A percentile compares a stretch with the other conserved stretches of the same genome.
Evolutionary conservation across 208 protist genomes (phyloP).

Genomic region (Crithidia sp.): DNA sequence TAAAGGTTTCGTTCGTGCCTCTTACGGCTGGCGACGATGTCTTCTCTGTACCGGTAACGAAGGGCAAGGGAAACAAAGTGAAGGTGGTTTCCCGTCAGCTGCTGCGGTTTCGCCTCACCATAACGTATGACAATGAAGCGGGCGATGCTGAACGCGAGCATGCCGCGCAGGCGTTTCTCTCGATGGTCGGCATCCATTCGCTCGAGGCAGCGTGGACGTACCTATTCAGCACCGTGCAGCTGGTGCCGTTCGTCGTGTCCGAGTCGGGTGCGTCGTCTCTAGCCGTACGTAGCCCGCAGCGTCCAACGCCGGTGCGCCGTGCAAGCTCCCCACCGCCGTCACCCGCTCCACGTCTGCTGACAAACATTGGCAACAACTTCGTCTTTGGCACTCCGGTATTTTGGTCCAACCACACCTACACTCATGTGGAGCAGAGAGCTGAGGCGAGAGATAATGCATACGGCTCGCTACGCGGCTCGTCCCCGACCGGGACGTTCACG

Average conservation of each 20-base stretch:
- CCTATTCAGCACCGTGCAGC: slow-evolving; percentile 46
- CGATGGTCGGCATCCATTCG: slow-evolving; percentile 45
- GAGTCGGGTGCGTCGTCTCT: neutral
- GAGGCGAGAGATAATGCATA: neutral
- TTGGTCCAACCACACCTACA: slow-evolving; percentile 34
- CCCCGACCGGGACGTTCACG: slow-evolving; percentile 10
- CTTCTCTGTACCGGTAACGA: neutral
- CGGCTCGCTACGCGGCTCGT: slow-evolving; percentile 24
- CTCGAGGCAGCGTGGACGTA: slow-evolving; percentile 49
- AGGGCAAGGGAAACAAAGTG: slow-evolving; percentile 13
- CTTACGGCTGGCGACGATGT: neutral
- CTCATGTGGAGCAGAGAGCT: slow-evolving; percentile 2
- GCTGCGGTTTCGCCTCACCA: slow-evolving; percentile 46
- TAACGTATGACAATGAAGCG: slow-evolving; percentile 39
- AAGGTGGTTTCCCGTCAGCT: slow-evolving; percentile 47
- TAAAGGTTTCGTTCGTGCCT: slow-evolving; percentile 38
- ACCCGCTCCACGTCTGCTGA: neutral
- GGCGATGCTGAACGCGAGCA: slow-evolving; percentile 24
- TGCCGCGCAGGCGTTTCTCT: slow-evolving; percentile 38
- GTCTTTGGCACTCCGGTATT: slow-evolving; percentile 35
- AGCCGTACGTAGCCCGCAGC: neutral
- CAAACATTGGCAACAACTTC: slow-evolving; percentile 23
- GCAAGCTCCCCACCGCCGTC: slow-evolving; percentile 8
- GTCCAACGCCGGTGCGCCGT: neutral
- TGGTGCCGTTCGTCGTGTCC: slow-evolving; percentile 43